Conservation (phyloP, 352 stramenopile species). For the Phytophthora chlamydospora region DNA sequence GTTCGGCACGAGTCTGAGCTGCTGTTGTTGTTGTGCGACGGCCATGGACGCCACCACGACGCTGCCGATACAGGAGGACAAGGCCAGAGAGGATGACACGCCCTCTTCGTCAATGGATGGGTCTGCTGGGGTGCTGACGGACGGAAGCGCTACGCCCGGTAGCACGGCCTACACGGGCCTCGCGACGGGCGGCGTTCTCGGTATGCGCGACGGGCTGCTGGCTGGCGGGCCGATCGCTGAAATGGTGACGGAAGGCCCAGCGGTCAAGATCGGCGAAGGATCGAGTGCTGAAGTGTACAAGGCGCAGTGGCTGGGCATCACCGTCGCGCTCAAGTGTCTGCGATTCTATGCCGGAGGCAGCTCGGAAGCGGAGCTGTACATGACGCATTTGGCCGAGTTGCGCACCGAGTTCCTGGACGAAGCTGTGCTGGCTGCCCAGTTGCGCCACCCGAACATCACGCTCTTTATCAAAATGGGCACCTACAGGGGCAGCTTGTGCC, state of each 20-base stretch:
- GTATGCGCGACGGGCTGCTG: slow-evolving; percentile 21
- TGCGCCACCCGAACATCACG: slow-evolving; percentile 79
- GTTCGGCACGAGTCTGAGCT: slow-evolving; percentile 69
- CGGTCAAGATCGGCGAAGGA: slow-evolving; percentile 71
- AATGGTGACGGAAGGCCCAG: slow-evolving; percentile 65
- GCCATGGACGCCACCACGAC: slow-evolving; percentile 2
- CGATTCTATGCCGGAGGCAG: slow-evolving; percentile 39
- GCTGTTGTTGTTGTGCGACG: slow-evolving; percentile 52
- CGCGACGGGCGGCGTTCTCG: slow-evolving; percentile 14
- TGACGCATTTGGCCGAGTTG: slow-evolving; percentile 67
- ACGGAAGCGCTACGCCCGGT: slow-evolving; percentile 14
- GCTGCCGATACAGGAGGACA: slow-evolving; percentile 15
- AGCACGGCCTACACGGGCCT: slow-evolving; percentile 17
- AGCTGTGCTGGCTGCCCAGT: slow-evolving; percentile 59
- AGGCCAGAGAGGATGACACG: slow-evolving; percentile 18
- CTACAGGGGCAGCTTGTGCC: slow-evolving; percentile 69
- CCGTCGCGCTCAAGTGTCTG: slow-evolving; percentile 78
- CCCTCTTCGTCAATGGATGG: slow-evolving; percentile 35
- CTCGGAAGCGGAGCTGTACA: slow-evolving; percentile 65
- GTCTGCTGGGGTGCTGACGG: slow-evolving; percentile 25
- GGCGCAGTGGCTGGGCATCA: slow-evolving; percentile 76
- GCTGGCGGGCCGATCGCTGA: slow-evolving; percentile 46
- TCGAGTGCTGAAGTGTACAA: slow-evolving; percentile 74
- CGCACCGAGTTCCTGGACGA: slow-evolving; percentile 74
- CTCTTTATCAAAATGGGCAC: slow-evolving; percentile 76